Evolutionary conservation across 345 rosid genomes (phyloP).

Genomic region (Populus tremula): DNA sequence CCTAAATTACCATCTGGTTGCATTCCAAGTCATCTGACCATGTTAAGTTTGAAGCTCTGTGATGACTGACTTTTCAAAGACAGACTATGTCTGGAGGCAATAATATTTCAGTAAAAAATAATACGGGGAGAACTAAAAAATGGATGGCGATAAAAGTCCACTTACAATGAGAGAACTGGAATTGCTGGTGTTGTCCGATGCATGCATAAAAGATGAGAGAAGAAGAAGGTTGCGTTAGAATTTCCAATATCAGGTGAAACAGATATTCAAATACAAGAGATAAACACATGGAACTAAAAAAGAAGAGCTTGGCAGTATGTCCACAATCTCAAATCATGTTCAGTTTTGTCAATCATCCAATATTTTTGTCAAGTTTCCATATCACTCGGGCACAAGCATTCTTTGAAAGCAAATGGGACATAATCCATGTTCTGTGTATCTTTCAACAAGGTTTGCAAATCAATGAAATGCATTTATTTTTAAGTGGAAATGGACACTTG

Average conservation of each 20-base stretch:
- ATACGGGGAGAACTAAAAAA: neutral
- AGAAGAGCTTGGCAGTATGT: neutral
- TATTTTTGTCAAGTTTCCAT: neutral
- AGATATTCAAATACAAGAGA: neutral
- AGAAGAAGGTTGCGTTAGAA: conserved; percentile 33
- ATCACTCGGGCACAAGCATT: conserved; percentile 4
- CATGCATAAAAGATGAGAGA: conserved; percentile 38
- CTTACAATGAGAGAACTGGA: conserved; percentile 96
- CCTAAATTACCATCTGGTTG: neutral
- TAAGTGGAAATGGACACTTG: neutral
- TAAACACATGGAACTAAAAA: neutral
- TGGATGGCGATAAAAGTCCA: conserved; percentile 23
- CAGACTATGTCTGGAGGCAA: neutral
- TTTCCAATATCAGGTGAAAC: neutral
- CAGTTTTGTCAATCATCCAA: neutral
- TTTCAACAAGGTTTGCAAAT: neutral
- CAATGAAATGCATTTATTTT: neutral
- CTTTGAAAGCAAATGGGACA: conserved; percentile 9
- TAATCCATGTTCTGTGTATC: neutral
- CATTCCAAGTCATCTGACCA: neutral
- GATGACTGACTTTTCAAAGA: neutral
- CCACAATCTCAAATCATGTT: neutral
- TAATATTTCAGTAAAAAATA: neutral
- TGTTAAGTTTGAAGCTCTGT: neutral
- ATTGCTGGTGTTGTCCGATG: conserved; percentile 67